Percentiles rank a stretch among this genome's conserved stretches.
phyloP scores from a whole-genome alignment of 2,329 filamentous ascomycete species.

The Ampelomyces quisqualis region DNA sequence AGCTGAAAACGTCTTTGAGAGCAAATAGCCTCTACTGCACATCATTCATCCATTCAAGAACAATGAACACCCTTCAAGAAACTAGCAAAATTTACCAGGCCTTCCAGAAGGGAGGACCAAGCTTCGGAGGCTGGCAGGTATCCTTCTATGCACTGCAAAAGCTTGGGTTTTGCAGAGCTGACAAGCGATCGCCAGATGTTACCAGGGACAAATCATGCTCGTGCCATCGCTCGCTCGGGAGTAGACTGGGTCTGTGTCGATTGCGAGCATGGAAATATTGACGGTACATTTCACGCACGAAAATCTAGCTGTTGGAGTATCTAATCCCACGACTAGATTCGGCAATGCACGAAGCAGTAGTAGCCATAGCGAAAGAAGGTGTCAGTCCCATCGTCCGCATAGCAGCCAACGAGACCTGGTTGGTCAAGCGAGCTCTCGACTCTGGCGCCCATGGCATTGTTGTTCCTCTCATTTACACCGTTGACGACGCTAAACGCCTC shows the following conservation, averaged over 20 bases:
- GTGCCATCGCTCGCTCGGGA: constrained; percentile 55
- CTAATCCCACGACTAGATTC: constrained; percentile 38
- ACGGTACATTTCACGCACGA: constrained; percentile 39
- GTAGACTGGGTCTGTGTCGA: constrained; percentile 59
- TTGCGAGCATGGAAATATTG: constrained; percentile 59
- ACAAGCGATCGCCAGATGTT: constrained; percentile 13
- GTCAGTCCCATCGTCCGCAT: constrained; percentile 52
- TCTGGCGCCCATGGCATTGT: constrained; percentile 61
- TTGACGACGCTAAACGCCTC: constrained; percentile 55
- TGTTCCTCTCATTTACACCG: constrained; percentile 55
- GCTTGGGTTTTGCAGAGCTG: background rate
- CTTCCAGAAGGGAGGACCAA: constrained; percentile 52
- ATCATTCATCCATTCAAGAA: constrained; percentile 11
- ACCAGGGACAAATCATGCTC: constrained; percentile 55
- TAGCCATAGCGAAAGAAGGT: constrained; percentile 49
- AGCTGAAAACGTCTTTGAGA: background rate
- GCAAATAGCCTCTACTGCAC: background rate
- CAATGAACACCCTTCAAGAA: constrained; percentile 52
- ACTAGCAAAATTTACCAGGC: constrained; percentile 56
- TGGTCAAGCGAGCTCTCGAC: constrained; percentile 63
- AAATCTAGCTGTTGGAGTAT: background rate
- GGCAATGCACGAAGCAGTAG: constrained; percentile 58
- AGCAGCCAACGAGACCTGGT: constrained; percentile 60
- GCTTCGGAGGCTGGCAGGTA: constrained; percentile 61
- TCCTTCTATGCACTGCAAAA: background rate